Evolutionary conservation across 2,329 filamentous ascomycete species (phyloP).

Genomic region (Cladophialophora exuberans): DNA sequence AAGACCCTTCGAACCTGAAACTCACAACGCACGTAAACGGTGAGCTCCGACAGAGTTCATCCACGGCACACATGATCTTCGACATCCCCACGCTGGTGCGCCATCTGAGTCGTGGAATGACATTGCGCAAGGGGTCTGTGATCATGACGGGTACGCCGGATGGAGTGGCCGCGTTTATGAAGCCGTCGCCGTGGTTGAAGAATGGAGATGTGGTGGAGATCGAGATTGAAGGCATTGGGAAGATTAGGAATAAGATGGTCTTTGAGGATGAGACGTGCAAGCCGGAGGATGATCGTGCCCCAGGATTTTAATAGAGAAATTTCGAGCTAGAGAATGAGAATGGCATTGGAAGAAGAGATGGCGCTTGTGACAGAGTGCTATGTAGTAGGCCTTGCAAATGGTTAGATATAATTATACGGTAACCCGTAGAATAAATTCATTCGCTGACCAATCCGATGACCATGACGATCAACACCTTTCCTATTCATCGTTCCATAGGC

Average conservation of each 20-base stretch:
- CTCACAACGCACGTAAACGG: conserved; percentile 42
- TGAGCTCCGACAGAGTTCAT: conserved; percentile 40
- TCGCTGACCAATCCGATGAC: too few species aligned
- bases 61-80: conserved; percentile 43
- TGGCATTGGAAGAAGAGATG: too few species aligned
- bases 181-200: conserved; percentile 41
- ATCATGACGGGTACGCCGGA: conserved; percentile 46
- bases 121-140: conserved; percentile 40
- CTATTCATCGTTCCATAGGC: too few species aligned
- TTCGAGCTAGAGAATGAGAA: too few species aligned
- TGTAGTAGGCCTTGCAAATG: too few species aligned
- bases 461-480: too few species aligned
- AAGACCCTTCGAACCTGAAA: conserved; percentile 36
- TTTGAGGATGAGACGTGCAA: too few species aligned
- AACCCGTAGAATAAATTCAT: too few species aligned
- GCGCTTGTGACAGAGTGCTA: too few species aligned
- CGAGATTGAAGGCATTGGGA: conserved; percentile 52
- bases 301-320: too few species aligned
- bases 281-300: too few species aligned
- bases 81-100: conserved; percentile 39
- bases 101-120: conserved; percentile 42
- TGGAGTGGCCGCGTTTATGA: conserved; percentile 5
- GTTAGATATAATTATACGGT: too few species aligned
- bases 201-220: conserved; percentile 49
- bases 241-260: conserved; percentile 42